These are phyloP conservation scores for Antitrichia curtipendula DNA, from an alignment of 225 moss, liverwort and hornwort genomes.

Conservation along the genomic window DNA sequence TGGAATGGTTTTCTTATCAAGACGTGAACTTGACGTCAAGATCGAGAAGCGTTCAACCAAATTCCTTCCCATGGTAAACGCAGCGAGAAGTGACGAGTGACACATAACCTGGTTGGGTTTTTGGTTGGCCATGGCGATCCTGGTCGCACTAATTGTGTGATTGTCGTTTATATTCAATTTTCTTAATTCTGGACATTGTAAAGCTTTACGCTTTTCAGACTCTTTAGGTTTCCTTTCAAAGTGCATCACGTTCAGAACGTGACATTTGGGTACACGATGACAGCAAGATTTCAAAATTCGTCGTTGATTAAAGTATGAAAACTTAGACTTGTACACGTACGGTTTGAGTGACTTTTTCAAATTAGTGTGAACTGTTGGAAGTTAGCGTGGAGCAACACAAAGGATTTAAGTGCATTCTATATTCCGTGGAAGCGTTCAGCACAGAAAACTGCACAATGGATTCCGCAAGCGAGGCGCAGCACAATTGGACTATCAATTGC, in stretches of 20 bases:
- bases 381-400: neutral
- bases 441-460: too few species aligned
- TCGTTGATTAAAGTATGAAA: too few species aligned
- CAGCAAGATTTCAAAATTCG: neutral
- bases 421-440: neutral
- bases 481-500: neutral
- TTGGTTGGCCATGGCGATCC: neutral
- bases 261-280: neutral
- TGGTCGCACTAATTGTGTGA: neutral
- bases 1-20: neutral
- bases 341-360: too few species aligned
- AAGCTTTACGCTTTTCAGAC: neutral
- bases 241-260: neutral
- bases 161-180: neutral
- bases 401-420: neutral
- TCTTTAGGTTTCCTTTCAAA: neutral
- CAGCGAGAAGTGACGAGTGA: neutral
- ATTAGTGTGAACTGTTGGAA: neutral
- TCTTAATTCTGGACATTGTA: neutral
- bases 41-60: neutral
- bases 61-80: neutral
- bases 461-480: neutral
- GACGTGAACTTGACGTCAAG: neutral
- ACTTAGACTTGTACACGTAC: neutral
- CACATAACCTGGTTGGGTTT: neutral